Conservation (phyloP, 202 grass and related monocot species). For the Setaria viridis region DNA sequence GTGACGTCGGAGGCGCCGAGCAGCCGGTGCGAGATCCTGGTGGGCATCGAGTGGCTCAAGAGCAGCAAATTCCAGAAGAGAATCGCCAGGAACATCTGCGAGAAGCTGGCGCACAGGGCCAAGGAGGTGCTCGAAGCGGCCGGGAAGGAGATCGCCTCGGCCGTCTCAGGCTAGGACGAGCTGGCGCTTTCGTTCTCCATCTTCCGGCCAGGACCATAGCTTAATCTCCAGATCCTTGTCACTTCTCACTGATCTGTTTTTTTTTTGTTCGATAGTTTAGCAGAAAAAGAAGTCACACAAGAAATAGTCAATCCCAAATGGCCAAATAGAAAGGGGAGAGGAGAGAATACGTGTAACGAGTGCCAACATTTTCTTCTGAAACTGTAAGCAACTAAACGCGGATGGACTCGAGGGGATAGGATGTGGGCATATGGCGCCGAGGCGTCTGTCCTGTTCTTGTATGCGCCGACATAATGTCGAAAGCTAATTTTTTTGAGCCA, state of each 20-base stretch:
- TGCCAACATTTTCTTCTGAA: neutral
- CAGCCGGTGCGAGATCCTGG: slow-evolving; percentile 66
- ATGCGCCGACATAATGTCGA: too few species aligned
- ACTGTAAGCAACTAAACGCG: neutral
- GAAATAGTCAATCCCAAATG: neutral
- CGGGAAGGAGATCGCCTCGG: slow-evolving; percentile 60
- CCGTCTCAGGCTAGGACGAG: slow-evolving; percentile 26
- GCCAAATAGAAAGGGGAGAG: neutral
- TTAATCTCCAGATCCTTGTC: neutral
- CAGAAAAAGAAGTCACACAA: neutral
- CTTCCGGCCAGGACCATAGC: neutral
- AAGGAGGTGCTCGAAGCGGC: slow-evolving; percentile 80
- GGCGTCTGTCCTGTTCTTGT: neutral
- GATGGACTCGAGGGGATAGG: too few species aligned
- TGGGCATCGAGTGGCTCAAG: slow-evolving; percentile 79
- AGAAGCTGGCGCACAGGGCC: slow-evolving; percentile 72
- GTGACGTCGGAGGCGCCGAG: neutral
- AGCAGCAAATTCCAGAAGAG: slow-evolving; percentile 76
- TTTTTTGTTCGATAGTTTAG: neutral
- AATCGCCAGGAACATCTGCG: slow-evolving; percentile 70
- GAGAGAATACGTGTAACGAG: neutral
- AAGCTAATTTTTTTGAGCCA: neutral
- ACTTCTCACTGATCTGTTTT: too few species aligned
- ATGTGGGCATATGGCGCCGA: too few species aligned
- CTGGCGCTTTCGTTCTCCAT: slow-evolving; percentile 1